Base-by-base conservation (phyloP, 2,329 filamentous ascomycete species). In the Ploettnerulaceae sp. region DNA sequence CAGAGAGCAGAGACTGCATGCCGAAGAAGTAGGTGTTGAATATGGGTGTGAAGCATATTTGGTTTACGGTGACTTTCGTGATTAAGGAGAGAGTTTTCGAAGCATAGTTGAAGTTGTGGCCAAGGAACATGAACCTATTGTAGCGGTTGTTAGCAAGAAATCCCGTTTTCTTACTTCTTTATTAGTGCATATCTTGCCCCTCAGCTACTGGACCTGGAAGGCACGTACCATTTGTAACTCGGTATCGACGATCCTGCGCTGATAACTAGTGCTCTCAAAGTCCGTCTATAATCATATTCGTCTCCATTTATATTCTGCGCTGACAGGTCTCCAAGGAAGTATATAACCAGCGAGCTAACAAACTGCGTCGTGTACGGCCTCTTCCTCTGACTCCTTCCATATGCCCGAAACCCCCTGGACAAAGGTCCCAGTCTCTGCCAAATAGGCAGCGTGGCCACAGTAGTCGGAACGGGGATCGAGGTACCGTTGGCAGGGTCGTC, bases 11-110 rank as follows among this genome's bases (percentile, higher is more conserved):
- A 1, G 86, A 84, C 63, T 94, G 88, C 66, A 85, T 75, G 49
- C 82, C 81, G 66, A 95, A 87, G 69, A 95, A 95, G 66, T 87
- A 89, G 18, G 79, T 75, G 66, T 86, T 91, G 71, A 94, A 94
- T 7, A 86, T 60, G 1, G 91, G 89, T 1, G 90, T 88, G 69
- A 94, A 95, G 57, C 81, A 69, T 9, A 77, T 64, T 68, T 96
- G 90, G 67, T 89, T 93, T 28, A 96, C 75, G 31, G 75, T 64
- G 48, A 95, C 86, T 67, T 95, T 95, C 46, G 81, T 80, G 22
- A 73, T 72, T 24, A 96, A 73, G 2, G 85, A 89, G 38, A 87
- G 66, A 28, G 77, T 58, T 57, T 82, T 83, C 22, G 86, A 90
- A 6, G 79, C 57, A 67, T 87, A 95, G 69, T 95, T 95, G 76